Evolutionary conservation across 768 basidiomycete genomes (phyloP), one percentile per base, ranked within the genome.

Genomic region (Leucocoprinus birnbaumii): DNA sequence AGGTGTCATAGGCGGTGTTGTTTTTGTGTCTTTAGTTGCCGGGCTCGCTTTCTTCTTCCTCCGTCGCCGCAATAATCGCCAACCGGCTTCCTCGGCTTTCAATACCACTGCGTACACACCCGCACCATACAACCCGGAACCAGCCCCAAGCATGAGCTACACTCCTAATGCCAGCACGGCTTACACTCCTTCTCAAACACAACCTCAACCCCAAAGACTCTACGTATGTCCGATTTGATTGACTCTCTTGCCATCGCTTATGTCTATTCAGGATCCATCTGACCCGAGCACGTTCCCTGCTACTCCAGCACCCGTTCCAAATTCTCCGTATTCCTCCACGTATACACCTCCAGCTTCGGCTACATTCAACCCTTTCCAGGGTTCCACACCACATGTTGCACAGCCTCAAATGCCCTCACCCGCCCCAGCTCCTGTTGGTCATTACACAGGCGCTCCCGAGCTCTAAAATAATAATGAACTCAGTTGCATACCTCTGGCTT

Each of bases 1-100:
- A 38, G 85, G 86, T n/a, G 79, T 81, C 6, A 72, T 85, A 5
- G 83, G 82, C 3, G 82, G 78, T 13, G 55, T 86, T 0, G 72
- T 80, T 24, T 73, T 65, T n/a, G 54, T 80, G 18, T 77, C 72
- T 7, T 58, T 78, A 43, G 66, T 84, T 11, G 74, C 61, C 3
- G 77, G 65, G 1, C 53, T 66, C 5, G 51, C 64, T 5, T 63
- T 66, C 50, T 76, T 68, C 62, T 65, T 75, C 56, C 10, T 69
- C 58, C 71, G 45, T 58, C 55, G 44, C 46, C 37, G 18, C n/a
- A n/a, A n/a, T n/a, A n/a, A n/a, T 45, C 47, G 63, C 34, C 21
- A 60, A 57, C 48, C 35, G 51, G 40, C 57, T 21, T 51, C 57
- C 8, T 61, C 60, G 6, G 55, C 54, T 8, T 25, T 48, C 34